Conservation (phyloP, 2,329 filamentous ascomycete species). For the Acrocalymma vagum region DNA sequence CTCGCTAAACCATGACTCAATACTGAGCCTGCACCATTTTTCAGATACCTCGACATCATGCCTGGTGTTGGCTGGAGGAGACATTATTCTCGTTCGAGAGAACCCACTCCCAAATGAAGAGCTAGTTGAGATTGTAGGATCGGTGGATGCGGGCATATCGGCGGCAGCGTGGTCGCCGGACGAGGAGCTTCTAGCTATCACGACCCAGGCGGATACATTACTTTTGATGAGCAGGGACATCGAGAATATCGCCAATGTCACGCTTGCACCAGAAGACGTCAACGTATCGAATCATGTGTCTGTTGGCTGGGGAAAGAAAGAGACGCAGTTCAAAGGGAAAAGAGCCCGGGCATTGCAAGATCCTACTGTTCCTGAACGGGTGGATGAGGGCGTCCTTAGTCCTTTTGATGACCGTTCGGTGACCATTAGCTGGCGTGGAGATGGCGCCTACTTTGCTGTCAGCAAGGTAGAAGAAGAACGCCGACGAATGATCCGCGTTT, state of each 20-base stretch:
- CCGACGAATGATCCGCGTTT: constrained; percentile 86
- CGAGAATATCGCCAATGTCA: constrained; percentile 80
- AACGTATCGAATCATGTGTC: constrained; percentile 92
- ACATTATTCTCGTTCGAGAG: constrained; percentile 87
- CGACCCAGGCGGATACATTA: constrained; percentile 79
- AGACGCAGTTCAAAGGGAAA: constrained; percentile 96
- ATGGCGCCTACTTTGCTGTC: constrained; percentile 89
- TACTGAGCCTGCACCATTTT: constrained; percentile 86
- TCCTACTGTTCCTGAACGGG: constrained; percentile 91
- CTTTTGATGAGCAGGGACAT: constrained; percentile 94
- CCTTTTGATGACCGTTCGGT: constrained; percentile 74
- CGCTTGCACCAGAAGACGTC: constrained; percentile 78
- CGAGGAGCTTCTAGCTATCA: constrained; percentile 86
- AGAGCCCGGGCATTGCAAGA: constrained; percentile 87
- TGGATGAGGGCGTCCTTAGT: constrained; percentile 84
- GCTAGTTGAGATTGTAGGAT: constrained; percentile 93
- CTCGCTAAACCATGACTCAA: constrained; percentile 75
- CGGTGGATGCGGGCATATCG: constrained; percentile 89
- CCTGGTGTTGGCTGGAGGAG: constrained; percentile 86
- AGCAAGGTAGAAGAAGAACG: constrained; percentile 75
- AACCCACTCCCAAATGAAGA: constrained; percentile 72
- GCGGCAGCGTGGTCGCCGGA: constrained; percentile 95
- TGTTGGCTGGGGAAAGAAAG: constrained; percentile 97
- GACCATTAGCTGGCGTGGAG: constrained; percentile 90
- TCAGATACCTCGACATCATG: constrained; percentile 80